Evolutionary conservation across 2,329 filamentous ascomycete species (phyloP).

Genomic region (Colletotrichum lini): DNA sequence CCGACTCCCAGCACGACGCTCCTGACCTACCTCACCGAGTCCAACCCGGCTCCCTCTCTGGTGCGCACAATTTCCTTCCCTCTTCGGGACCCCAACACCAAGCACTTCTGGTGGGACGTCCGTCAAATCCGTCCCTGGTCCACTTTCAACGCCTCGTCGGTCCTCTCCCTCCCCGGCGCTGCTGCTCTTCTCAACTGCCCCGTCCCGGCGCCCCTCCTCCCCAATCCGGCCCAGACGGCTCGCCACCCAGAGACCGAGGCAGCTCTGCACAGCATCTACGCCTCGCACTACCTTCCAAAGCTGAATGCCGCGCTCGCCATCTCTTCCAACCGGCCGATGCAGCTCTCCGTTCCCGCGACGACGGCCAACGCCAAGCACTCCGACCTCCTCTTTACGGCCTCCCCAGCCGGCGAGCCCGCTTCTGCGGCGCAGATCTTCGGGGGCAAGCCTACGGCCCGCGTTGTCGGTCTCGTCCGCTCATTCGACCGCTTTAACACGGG

Average conservation of each 20-base stretch:
- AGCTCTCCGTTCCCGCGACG: slow-evolving; percentile 60
- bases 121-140: slow-evolving; percentile 89
- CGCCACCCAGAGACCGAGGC: slow-evolving; percentile 84
- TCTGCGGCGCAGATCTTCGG: slow-evolving; percentile 68
- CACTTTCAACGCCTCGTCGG: slow-evolving; percentile 80
- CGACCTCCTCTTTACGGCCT: slow-evolving; percentile 77
- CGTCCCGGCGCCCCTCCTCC: slow-evolving; percentile 73
- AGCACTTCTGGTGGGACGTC: slow-evolving; percentile 97
- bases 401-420: slow-evolving; percentile 68
- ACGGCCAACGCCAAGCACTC: slow-evolving; percentile 53
- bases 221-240: slow-evolving; percentile 68
- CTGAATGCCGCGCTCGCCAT: slow-evolving; percentile 87
- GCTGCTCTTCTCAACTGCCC: slow-evolving; percentile 80
- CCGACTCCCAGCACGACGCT: slow-evolving; percentile 76
- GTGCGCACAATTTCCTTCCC: slow-evolving; percentile 84
- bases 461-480: slow-evolving; percentile 89
- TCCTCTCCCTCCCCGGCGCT: slow-evolving; percentile 81
- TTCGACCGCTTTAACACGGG: slow-evolving; percentile 97
- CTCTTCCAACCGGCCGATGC: slow-evolving; percentile 77
- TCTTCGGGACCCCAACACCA: slow-evolving; percentile 76
- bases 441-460: slow-evolving; percentile 67
- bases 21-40: slow-evolving; percentile 80
- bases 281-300: slow-evolving; percentile 85
- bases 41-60: slow-evolving; percentile 86
- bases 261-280: slow-evolving; percentile 81